phyloP scores from a whole-genome alignment of 139 green algal species.

The Cymbomonas tetramitiformis region DNA sequence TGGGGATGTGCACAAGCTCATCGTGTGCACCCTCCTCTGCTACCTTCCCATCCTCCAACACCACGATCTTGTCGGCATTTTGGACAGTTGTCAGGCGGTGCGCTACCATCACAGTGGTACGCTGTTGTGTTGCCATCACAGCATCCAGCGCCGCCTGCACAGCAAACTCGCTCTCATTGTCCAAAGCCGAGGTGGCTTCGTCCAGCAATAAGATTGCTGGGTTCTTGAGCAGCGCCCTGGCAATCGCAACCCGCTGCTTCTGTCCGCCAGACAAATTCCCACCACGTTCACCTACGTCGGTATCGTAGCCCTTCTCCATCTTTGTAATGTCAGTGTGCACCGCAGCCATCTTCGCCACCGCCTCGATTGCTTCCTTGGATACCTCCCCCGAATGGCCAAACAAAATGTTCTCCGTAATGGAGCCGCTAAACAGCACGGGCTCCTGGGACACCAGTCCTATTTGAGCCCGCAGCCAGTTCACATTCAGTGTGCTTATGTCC shows the following conservation, averaged over 20 bases:
- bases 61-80: conserved; percentile 54
- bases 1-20: conserved; percentile 38
- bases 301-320: too few relatives aligned
- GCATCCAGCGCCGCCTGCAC: conserved; percentile 23
- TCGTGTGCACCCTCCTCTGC: conserved; percentile 47
- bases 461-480: too few relatives aligned
- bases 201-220: too few relatives aligned
- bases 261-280: conserved; percentile 34
- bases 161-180: conserved; percentile 33
- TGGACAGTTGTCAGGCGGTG: conserved; percentile 78
- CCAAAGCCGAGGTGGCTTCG: conserved; percentile 35
- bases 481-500: too few relatives aligned
- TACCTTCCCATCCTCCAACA: conserved; percentile 30
- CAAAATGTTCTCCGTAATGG: too few relatives aligned
- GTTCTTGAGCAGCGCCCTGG: conserved; percentile 27
- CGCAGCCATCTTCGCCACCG: conserved; percentile 51
- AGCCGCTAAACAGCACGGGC: too few relatives aligned
- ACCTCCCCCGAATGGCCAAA: too few relatives aligned
- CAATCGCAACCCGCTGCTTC: conserved; percentile 33
- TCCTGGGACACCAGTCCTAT: conserved; percentile 39
- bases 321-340: conserved; percentile 62
- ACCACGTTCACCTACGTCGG: conserved; percentile 29
- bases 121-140: conserved; percentile 47
- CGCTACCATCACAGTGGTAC: conserved; percentile 75
- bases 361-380: conserved; percentile 41